These are phyloP conservation scores for Mucor irregularis DNA, from an alignment of 371 early-diverging fungal species.

Conservation along the genomic window DNA sequence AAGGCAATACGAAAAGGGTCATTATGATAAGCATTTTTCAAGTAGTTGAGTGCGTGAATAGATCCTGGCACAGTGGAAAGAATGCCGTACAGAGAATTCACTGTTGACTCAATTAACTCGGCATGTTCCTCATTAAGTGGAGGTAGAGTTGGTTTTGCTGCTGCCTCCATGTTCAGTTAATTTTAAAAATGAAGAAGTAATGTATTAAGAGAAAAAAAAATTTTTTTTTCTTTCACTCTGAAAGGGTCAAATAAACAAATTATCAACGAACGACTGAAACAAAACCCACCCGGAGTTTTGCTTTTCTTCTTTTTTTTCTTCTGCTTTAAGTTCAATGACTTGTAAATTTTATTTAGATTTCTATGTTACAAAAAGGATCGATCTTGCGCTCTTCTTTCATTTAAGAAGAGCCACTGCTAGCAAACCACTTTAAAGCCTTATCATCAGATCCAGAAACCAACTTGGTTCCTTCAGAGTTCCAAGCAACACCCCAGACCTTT, in stretches of 20 bases:
- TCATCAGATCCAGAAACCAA: slow-evolving; percentile 79
- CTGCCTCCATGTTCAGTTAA: neutral
- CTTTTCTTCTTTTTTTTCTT: too few relatives aligned
- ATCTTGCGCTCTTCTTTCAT: neutral
- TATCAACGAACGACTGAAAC: too few relatives aligned
- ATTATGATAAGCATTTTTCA: slow-evolving; percentile 93
- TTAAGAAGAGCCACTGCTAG: slow-evolving; percentile 49
- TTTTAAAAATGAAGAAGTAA: neutral
- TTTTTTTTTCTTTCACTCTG: neutral
- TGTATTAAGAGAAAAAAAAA: slow-evolving; percentile 1
- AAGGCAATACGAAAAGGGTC: slow-evolving; percentile 93
- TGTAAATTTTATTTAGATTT: too few relatives aligned
- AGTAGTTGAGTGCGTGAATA: slow-evolving; percentile 74
- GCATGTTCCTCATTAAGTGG: slow-evolving; percentile 29
- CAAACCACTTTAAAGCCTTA: slow-evolving; percentile 54
- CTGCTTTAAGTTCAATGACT: too few relatives aligned
- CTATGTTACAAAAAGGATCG: neutral
- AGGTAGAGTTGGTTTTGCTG: neutral
- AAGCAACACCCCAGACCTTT: slow-evolving; percentile 78
- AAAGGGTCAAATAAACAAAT: too few relatives aligned
- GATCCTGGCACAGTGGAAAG: slow-evolving; percentile 74
- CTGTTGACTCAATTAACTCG: slow-evolving; percentile 47
- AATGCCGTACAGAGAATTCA: slow-evolving; percentile 41
- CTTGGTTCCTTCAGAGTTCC: slow-evolving; percentile 75
- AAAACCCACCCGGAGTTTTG: too few relatives aligned